phyloP scores from a whole-genome alignment of 805 yeast genomes.

The Starmerella riodocensis region DNA sequence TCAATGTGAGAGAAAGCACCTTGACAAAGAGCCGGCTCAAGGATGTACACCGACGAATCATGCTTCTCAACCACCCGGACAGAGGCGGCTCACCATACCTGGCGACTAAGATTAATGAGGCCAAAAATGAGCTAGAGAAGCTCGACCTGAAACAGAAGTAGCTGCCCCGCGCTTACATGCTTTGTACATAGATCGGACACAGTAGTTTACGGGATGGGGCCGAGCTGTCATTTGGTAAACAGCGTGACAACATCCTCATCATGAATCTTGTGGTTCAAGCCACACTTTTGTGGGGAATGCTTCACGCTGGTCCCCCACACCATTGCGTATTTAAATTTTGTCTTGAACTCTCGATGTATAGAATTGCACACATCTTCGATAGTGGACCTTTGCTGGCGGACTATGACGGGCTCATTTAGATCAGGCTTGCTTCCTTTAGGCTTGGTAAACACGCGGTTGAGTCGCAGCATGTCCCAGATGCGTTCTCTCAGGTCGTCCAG shows the following conservation, averaged over 20 bases:
- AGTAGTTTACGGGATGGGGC: too few species aligned
- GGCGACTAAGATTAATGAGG: constrained; percentile 77
- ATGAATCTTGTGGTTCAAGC: constrained; percentile 63
- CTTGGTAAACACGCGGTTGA: constrained; percentile 76
- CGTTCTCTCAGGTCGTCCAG: constrained; percentile 79
- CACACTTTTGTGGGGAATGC: constrained; percentile 94
- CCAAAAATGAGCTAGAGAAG: constrained; percentile 65
- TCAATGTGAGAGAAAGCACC: constrained; percentile 41
- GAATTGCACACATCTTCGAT: constrained; percentile 82
- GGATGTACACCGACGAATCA: constrained; percentile 58
- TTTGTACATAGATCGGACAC: too few species aligned
- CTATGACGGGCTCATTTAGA: constrained; percentile 82
- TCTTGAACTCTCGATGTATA: constrained; percentile 82
- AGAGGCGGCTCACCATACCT: constrained; percentile 73
- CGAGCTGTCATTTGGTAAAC: constrained; percentile 54
- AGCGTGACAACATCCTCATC: constrained; percentile 93
- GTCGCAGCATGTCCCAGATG: constrained; percentile 77
- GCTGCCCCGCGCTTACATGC: too few species aligned
- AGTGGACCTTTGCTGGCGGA: constrained; percentile 56
- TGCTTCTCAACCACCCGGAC: constrained; percentile 80
- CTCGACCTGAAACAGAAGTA: constrained; percentile 22
- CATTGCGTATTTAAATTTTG: constrained; percentile 81
- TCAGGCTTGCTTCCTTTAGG: constrained; percentile 67
- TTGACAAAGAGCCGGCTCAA: constrained; percentile 36
- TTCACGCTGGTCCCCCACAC: constrained; percentile 96